phyloP scores from a whole-genome alignment of 164 flowering plant genomes.

The Cinnamomum chago region DNA sequence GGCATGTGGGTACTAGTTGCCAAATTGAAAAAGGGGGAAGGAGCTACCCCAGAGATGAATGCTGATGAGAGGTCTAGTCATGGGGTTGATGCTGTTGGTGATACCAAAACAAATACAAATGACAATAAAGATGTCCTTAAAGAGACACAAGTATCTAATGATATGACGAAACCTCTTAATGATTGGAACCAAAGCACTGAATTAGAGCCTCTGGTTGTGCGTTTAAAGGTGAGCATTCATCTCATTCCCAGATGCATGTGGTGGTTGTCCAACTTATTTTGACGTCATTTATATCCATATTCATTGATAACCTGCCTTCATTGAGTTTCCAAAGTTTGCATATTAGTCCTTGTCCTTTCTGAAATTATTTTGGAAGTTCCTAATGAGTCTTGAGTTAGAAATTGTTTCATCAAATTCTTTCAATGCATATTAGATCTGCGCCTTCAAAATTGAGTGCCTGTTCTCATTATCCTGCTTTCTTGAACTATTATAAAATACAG shows the following conservation, averaged over 20 bases:
- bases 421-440: too few species aligned
- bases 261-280: too few species aligned
- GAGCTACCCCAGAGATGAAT: slow-evolving; percentile 35
- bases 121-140: slow-evolving; percentile 25
- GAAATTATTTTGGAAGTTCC: too few species aligned
- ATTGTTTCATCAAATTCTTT: too few species aligned
- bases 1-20: slow-evolving; percentile 99
- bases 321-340: too few species aligned
- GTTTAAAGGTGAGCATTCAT: slow-evolving; percentile 60
- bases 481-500: too few species aligned
- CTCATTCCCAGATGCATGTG: not conserved
- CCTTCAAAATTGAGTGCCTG: too few species aligned
- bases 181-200: slow-evolving; percentile 21
- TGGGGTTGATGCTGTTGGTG: slow-evolving; percentile 24
- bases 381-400: too few species aligned
- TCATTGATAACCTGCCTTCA: too few species aligned
- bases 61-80: slow-evolving; percentile 28
- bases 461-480: too few species aligned
- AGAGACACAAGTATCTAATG: slow-evolving; percentile 43
- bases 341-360: too few species aligned
- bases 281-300: too few species aligned
- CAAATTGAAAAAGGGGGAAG: slow-evolving; percentile 76
- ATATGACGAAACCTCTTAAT: slow-evolving; percentile 23
- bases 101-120: slow-evolving; percentile 28
- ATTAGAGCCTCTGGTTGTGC: slow-evolving; percentile 75